Base-by-base conservation (phyloP, 2,329 filamentous ascomycete genomes). In the Lachnellula subtilissima region DNA sequence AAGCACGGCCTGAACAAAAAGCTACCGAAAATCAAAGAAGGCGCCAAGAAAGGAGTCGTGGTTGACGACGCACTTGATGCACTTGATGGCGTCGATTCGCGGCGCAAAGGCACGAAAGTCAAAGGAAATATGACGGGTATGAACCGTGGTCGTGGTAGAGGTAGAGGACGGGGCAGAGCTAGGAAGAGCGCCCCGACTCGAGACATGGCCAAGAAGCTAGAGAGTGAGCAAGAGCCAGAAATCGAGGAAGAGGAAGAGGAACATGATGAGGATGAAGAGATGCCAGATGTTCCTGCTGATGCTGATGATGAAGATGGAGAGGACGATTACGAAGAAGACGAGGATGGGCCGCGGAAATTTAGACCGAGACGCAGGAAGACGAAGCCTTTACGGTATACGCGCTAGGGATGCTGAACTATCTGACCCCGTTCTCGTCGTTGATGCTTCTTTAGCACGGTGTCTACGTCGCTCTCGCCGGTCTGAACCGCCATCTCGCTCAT, bases 1-100 rank as follows among this genome's bases (percentile, higher is more conserved):
- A 63, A 64, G 35, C 64, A 68, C 28, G 64, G 63, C 56, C 69
- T 86, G 55, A 83, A 75, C 36, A 78, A 80, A 69, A 79, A 78
- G 57, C 37, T 64, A 4, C 56, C 63, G 6, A 59, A 64, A 43
- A 43, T 55, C 2, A 56, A 61, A 35, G 55, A 59, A 14, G 56
- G 56, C 6, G 45, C 55, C 2, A 64, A 61, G 37, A 59, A 63
- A 28, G 63, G 61, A 17, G 65, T 64, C 1, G 48, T 65, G n/a
- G 55, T 52, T 2, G 58, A 64, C 39, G 61, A 63, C 15, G 63
- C 59, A 1, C 46, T 67, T 6, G 64, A 64, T 48, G 61, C 56
- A 5, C 47, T 67, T 5, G 61, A 68, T 47, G 61, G 60, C 4
- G 45, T 65, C 46, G 54, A 54, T 54, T 42, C 50, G 28, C 28